These are phyloP conservation scores for Tolypocladium capitatum DNA, from an alignment of 2,329 filamentous ascomycete species.

Conservation along the genomic window DNA sequence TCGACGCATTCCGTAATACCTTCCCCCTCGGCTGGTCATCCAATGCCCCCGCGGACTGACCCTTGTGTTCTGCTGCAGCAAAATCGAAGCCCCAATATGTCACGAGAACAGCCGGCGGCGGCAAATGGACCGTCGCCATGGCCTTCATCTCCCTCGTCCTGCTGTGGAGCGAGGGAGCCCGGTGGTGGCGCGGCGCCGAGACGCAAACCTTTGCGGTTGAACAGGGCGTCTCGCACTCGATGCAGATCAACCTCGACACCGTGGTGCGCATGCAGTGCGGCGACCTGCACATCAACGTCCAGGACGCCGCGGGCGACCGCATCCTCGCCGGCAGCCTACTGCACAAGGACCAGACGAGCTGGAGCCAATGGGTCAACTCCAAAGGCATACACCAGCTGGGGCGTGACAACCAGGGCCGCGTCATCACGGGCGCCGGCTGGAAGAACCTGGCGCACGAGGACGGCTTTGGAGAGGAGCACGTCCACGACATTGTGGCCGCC, in stretches of 20 bases:
- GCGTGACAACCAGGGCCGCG: conserved; percentile 37
- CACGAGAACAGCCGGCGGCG: conserved; percentile 69
- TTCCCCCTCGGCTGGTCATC: not conserved
- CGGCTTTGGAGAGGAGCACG: conserved; percentile 66
- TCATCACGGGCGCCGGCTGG: conserved; percentile 45
- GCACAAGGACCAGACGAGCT: conserved; percentile 63
- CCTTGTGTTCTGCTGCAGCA: conserved; percentile 35
- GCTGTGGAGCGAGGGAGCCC: conserved; percentile 60
- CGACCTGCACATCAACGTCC: conserved; percentile 90
- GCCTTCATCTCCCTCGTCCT: conserved; percentile 61
- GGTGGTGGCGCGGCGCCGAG: conserved; percentile 77
- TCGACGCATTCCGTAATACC: conserved; percentile 86
- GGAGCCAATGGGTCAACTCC: conserved; percentile 67
- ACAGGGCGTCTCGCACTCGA: conserved; percentile 70
- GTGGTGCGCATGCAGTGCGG: conserved; percentile 79
- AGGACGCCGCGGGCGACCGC: conserved; percentile 85
- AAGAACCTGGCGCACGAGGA: conserved; percentile 38
- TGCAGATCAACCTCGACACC: conserved; percentile 94
- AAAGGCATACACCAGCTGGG: conserved; percentile 52
- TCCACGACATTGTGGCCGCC: conserved; percentile 78
- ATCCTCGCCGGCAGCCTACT: conserved; percentile 71
- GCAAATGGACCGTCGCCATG: conserved; percentile 86
- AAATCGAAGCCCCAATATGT: conserved; percentile 95
- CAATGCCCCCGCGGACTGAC: not conserved
- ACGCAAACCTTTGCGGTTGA: conserved; percentile 88